A percentile compares a stretch with the other conserved stretches of the same genome.
Evolutionary conservation across 176 grass and related monocot species (phyloP).

Genomic region (Alopecurus myosuroides): DNA sequence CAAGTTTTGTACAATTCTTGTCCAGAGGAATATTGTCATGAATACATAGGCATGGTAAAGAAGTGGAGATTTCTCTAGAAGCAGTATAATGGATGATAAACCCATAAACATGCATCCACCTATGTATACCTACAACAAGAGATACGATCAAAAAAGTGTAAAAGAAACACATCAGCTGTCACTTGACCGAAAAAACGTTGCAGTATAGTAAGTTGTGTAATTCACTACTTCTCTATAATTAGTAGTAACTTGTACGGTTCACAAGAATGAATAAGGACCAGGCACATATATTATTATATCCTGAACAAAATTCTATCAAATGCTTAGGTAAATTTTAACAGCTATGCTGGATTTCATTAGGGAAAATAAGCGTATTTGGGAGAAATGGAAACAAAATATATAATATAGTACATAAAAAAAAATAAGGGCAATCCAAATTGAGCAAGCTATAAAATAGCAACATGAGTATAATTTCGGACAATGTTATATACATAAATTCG

Average conservation of each 20-base stretch:
- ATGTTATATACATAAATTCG: conserved; percentile 12
- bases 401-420: not conserved
- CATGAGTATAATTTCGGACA: not conserved
- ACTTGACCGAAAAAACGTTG: not conserved
- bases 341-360: not conserved
- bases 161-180: conserved; percentile 3
- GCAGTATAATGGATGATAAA: conserved; percentile 61
- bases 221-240: not conserved
- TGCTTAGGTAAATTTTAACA: conserved; percentile 1
- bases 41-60: conserved; percentile 90
- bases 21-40: conserved; percentile 95
- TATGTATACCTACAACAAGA: conserved; percentile 67
- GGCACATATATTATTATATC: conserved; percentile 1
- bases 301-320: not conserved
- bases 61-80: conserved; percentile 80
- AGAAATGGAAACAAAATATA: not conserved
- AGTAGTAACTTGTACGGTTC: not conserved
- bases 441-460: conserved; percentile 5
- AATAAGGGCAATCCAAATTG: not conserved
- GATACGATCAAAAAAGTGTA: conserved; percentile 17
- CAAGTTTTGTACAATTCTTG: conserved; percentile 62
- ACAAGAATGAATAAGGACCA: not conserved
- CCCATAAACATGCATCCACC: conserved; percentile 66
- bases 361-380: not conserved
- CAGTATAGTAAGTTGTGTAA: not conserved